Conservation (phyloP, 1,284 basidiomycete species). For the Ganoderma resinaceum region DNA sequence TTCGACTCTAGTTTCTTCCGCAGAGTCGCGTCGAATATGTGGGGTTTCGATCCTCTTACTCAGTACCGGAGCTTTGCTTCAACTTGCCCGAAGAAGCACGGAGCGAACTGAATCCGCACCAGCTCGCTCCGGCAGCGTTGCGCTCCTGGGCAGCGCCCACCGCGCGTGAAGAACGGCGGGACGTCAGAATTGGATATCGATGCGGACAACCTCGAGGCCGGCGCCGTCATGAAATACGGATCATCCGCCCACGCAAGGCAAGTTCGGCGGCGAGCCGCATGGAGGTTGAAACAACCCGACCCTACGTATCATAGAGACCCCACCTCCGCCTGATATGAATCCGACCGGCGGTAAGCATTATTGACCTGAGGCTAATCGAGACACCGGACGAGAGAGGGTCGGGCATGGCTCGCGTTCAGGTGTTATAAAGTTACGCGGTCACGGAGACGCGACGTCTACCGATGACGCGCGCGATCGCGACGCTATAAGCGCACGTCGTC, state of each 20-base stretch:
- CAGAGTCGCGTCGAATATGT: no score
- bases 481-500: neutral
- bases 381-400: neutral
- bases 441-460: neutral
- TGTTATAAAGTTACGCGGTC: no score
- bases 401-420: neutral
- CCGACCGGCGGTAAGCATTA: neutral
- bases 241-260: neutral
- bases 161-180: neutral
- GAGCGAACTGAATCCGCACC: neutral
- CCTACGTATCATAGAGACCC: neutral
- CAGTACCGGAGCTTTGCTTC: no score
- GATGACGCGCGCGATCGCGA: neutral
- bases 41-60: no score
- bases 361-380: neutral
- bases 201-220: neutral
- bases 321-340: neutral
- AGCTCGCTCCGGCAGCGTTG: neutral
- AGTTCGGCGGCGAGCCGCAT: neutral
- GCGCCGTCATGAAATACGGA: neutral
- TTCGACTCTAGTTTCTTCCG: no score
- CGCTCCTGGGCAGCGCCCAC: neutral
- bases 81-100: neutral
- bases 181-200: neutral
- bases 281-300: neutral